Evolutionary conservation across 2,329 filamentous ascomycete genomes (phyloP).

Genomic region (Verticillium dahliae): DNA sequence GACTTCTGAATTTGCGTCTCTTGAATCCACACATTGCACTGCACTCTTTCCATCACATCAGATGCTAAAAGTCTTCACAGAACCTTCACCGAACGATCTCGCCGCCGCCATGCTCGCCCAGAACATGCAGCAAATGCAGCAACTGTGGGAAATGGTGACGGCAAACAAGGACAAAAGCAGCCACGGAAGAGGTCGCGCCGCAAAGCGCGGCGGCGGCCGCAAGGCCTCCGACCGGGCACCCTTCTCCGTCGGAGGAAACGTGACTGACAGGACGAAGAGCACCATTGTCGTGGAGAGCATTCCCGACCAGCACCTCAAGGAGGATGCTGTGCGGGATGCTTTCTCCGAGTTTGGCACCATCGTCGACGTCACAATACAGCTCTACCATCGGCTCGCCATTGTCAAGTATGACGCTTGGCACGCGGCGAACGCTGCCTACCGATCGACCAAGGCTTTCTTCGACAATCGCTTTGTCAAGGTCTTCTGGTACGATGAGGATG

Average conservation of each 20-base stretch:
- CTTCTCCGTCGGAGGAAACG: slow-evolving; percentile 59
- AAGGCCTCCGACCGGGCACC: slow-evolving; percentile 34
- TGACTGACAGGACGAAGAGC: slow-evolving; percentile 55
- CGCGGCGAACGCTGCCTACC: slow-evolving; percentile 63
- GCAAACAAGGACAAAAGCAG: slow-evolving; percentile 9
- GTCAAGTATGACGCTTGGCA: slow-evolving; percentile 63
- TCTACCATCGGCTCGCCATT: slow-evolving; percentile 60
- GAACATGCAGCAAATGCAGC: slow-evolving; percentile 11
- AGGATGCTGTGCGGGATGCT: slow-evolving; percentile 59
- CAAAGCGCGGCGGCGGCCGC: slow-evolving; percentile 1
- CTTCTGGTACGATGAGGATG: slow-evolving; percentile 62
- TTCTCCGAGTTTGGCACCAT: slow-evolving; percentile 69
- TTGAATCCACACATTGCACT: background rate
- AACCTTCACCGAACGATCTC: slow-evolving; percentile 3
- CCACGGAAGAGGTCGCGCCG: slow-evolving; percentile 18
- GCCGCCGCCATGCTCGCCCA: slow-evolving; percentile 8
- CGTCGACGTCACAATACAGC: slow-evolving; percentile 56
- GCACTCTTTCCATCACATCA: background rate
- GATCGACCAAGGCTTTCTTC: slow-evolving; percentile 74
- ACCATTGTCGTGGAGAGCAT: slow-evolving; percentile 74
- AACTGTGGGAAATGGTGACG: slow-evolving; percentile 14
- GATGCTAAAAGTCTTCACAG: slow-evolving; percentile 5
- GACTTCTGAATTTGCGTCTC: slow-evolving; percentile 19
- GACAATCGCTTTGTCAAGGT: slow-evolving; percentile 83
- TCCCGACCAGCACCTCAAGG: slow-evolving; percentile 62